These are phyloP conservation scores for Eremothecium sinecaudum DNA, from an alignment of 1,139 yeast genomes.

Conservation along the genomic window DNA sequence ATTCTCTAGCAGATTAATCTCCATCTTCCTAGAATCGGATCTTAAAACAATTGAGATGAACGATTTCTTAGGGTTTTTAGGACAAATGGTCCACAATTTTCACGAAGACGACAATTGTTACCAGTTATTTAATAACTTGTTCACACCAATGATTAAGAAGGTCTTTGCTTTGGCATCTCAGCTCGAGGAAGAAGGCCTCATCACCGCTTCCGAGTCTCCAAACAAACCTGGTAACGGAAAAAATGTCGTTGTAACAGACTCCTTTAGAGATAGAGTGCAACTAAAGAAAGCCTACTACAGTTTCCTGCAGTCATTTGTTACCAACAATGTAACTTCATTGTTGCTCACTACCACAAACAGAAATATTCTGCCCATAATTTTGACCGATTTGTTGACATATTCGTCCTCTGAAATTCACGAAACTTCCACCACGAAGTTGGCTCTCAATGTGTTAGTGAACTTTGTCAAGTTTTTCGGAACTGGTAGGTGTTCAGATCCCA, in stretches of 20 bases:
- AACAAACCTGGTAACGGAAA: conserved; percentile 25
- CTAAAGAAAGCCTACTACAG: conserved; percentile 64
- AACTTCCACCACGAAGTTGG: conserved; percentile 51
- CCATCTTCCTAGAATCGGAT: conserved; percentile 60
- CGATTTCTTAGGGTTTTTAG: conserved; percentile 77
- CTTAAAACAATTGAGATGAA: conserved; percentile 56
- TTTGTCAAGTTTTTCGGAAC: conserved; percentile 60
- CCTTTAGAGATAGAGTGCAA: conserved; percentile 48
- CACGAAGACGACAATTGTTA: conserved; percentile 59
- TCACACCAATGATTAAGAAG: conserved; percentile 65
- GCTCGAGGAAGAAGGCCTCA: conserved; percentile 31
- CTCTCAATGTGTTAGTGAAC: conserved; percentile 60
- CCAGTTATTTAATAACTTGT: conserved; percentile 59
- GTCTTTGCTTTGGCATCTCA: conserved; percentile 43
- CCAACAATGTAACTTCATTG: conserved; percentile 72
- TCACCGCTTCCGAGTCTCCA: conserved; percentile 9
- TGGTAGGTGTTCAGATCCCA: conserved; percentile 51
- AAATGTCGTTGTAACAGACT: conserved; percentile 37
- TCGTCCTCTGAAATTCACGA: conserved; percentile 50
- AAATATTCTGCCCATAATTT: conserved; percentile 49
- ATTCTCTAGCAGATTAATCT: conserved; percentile 61
- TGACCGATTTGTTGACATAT: conserved; percentile 58
- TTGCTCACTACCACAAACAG: conserved; percentile 62
- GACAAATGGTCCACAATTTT: conserved; percentile 78
- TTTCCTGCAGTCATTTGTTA: conserved; percentile 57